Conservation (phyloP, 371 early-diverging fungal genomes). For the Circinella umbellata region DNA sequence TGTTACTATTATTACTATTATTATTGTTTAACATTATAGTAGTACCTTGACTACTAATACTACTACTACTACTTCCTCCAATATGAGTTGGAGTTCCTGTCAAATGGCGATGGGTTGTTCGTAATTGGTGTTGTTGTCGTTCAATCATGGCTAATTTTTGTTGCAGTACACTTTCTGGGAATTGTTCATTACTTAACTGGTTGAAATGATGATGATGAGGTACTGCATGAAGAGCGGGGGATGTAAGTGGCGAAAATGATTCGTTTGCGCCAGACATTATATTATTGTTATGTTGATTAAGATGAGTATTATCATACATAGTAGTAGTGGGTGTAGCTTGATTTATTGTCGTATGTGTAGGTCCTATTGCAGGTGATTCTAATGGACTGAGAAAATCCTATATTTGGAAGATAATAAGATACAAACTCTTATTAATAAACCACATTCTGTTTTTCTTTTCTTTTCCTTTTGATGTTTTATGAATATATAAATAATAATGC, state of each 20-base stretch:
- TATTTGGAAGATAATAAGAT: too few relatives aligned
- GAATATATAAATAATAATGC: too few relatives aligned
- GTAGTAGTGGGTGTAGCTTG: slow-evolving; percentile 28
- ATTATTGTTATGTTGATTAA: too few relatives aligned
- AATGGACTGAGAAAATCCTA: slow-evolving; percentile 71
- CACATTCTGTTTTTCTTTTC: neutral
- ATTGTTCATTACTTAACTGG: slow-evolving; percentile 13
- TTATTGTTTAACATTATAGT: neutral
- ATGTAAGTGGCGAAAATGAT: slow-evolving; percentile 69
- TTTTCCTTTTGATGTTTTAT: neutral
- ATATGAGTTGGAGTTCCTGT: neutral
- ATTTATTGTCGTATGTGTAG: slow-evolving; percentile 29
- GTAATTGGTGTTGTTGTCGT: slow-evolving; percentile 54
- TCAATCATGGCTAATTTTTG: slow-evolving; percentile 52
- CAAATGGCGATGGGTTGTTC: slow-evolving; percentile 35
- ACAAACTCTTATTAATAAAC: neutral
- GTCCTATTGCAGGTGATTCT: slow-evolving; percentile 76
- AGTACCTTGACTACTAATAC: neutral
- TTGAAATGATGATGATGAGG: slow-evolving; percentile 22
- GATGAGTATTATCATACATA: too few relatives aligned
- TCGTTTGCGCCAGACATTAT: slow-evolving; percentile 14
- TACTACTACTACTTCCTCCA: neutral
- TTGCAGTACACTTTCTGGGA: slow-evolving; percentile 29
- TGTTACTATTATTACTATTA: neutral
- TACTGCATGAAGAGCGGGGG: slow-evolving; percentile 67